A percentile compares a stretch with the other conserved stretches of the same genome.
phyloP scores from a whole-genome alignment of 768 basidiomycete genomes.

The Lentinula edodes region DNA sequence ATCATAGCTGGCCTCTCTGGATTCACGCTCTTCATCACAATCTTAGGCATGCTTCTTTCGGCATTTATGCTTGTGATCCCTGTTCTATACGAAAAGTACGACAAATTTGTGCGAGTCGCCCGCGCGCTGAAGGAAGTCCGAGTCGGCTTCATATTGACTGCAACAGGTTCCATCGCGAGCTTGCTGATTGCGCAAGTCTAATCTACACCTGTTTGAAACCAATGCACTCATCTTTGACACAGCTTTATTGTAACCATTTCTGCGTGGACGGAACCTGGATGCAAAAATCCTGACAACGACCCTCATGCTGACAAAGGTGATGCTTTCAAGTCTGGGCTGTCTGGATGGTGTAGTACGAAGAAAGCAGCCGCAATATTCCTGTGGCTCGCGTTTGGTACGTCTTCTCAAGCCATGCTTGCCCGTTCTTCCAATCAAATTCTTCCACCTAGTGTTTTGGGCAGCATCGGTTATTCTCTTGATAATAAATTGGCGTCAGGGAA shows the following conservation, averaged over 20 bases:
- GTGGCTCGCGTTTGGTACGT: slow-evolving; percentile 77
- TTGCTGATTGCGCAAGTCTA: slow-evolving; percentile 72
- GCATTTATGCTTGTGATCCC: slow-evolving; percentile 72
- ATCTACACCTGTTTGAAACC: neutral
- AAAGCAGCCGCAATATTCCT: slow-evolving; percentile 88
- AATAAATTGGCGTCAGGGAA: slow-evolving; percentile 73
- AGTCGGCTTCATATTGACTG: slow-evolving; percentile 78
- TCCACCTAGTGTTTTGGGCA: slow-evolving; percentile 61
- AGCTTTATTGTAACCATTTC: slow-evolving; percentile 77
- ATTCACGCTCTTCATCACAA: slow-evolving; percentile 78
- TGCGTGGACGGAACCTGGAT: slow-evolving; percentile 86
- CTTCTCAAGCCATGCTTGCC: neutral
- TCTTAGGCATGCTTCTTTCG: slow-evolving; percentile 68
- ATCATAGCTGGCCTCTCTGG: slow-evolving; percentile 75
- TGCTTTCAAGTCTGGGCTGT: slow-evolving; percentile 61
- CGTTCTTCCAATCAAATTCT: slow-evolving; percentile 2
- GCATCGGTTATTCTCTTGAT: slow-evolving; percentile 62
- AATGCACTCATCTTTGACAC: slow-evolving; percentile 1
- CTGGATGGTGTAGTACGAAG: slow-evolving; percentile 89
- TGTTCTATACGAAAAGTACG: slow-evolving; percentile 80
- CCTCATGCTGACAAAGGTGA: slow-evolving; percentile 67
- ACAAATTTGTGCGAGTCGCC: slow-evolving; percentile 72
- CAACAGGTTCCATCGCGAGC: slow-evolving; percentile 56
- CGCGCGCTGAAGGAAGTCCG: slow-evolving; percentile 79
- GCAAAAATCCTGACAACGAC: slow-evolving; percentile 79